phyloP scores from a whole-genome alignment of 106 monocot species.

The Dioscorea zingiberensis region DNA sequence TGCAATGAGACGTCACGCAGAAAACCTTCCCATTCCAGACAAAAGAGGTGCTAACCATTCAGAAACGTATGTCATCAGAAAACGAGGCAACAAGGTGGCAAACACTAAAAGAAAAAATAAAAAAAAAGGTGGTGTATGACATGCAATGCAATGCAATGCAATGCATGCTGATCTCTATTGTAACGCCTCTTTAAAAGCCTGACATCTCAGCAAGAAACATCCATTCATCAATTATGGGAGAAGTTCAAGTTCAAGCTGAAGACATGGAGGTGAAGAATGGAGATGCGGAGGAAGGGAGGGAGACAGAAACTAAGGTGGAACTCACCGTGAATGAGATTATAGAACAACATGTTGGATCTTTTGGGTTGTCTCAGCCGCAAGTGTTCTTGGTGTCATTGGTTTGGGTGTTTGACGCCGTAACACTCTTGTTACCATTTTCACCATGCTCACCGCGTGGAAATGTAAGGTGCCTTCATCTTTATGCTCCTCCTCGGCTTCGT shows the following conservation, averaged over 20 bases:
- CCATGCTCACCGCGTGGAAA: slow-evolving; percentile 62
- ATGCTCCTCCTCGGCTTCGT: neutral
- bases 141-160: too few relatives aligned
- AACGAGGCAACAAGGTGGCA: too few relatives aligned
- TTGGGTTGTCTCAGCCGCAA: slow-evolving; percentile 60
- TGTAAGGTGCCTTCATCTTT: slow-evolving; percentile 19
- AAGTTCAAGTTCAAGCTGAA: too few relatives aligned
- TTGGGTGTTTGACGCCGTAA: slow-evolving; percentile 73
- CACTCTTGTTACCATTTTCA: slow-evolving; percentile 71
- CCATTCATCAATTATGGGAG: too few relatives aligned
- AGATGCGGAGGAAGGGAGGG: neutral
- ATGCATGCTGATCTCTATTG: too few relatives aligned
- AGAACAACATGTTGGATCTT: slow-evolving; percentile 57
- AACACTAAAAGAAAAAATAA: too few relatives aligned
- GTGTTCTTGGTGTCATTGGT: slow-evolving; percentile 68
- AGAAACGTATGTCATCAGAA: too few relatives aligned
- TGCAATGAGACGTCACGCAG: neutral
- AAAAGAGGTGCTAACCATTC: neutral
- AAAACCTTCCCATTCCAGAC: neutral
- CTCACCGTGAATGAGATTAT: slow-evolving; percentile 70
- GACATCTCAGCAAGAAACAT: too few relatives aligned
- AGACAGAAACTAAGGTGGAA: slow-evolving; percentile 11
- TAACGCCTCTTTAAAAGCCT: too few relatives aligned
- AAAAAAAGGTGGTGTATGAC: too few relatives aligned
- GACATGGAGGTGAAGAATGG: too few relatives aligned